Percentiles rank a stretch among this genome's conserved stretches.
These are phyloP conservation scores for Phytophthora cajani DNA, from an alignment of 352 stramenopile genomes.

Conservation along the genomic window DNA sequence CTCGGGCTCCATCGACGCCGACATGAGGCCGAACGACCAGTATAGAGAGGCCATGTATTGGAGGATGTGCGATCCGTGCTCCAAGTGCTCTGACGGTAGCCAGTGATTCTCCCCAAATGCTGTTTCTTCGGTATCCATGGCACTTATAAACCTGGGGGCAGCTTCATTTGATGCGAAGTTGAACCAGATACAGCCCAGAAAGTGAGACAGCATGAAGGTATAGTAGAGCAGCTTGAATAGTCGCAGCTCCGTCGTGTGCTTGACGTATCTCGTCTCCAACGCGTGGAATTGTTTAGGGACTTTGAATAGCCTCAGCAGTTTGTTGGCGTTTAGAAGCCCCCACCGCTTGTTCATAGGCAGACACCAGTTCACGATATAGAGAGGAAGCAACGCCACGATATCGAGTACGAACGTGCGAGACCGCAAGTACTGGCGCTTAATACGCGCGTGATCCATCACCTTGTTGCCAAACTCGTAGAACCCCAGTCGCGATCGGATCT, in stretches of 20 bases:
- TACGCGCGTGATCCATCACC: constrained; percentile 50
- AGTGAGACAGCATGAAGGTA: constrained; percentile 63
- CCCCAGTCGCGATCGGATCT: constrained; percentile 55
- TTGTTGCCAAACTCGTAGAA: constrained; percentile 80
- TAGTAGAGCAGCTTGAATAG: constrained; percentile 80
- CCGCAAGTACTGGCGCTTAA: constrained; percentile 49
- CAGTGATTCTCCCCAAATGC: constrained; percentile 44
- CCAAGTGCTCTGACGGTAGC: constrained; percentile 43
- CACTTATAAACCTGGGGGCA: constrained; percentile 5
- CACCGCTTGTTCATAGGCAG: constrained; percentile 23
- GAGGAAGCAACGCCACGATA: constrained; percentile 52
- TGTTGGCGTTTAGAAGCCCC: constrained; percentile 70
- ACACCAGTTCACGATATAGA: constrained; percentile 63
- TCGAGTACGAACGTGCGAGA: constrained; percentile 58
- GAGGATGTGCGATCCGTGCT: constrained; percentile 27
- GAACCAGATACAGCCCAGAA: constrained; percentile 72
- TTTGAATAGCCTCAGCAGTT: constrained; percentile 61
- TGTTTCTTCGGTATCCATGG: not conserved
- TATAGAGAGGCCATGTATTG: constrained; percentile 74
- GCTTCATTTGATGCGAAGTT: constrained; percentile 46
- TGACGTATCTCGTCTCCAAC: constrained; percentile 70
- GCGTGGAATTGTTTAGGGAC: constrained; percentile 57
- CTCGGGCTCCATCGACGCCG: constrained; percentile 56
- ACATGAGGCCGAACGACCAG: constrained; percentile 78
- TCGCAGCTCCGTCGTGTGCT: constrained; percentile 58